Base-by-base conservation (phyloP, 1,284 basidiomycete species). In the Cystobasidium pallidum region DNA sequence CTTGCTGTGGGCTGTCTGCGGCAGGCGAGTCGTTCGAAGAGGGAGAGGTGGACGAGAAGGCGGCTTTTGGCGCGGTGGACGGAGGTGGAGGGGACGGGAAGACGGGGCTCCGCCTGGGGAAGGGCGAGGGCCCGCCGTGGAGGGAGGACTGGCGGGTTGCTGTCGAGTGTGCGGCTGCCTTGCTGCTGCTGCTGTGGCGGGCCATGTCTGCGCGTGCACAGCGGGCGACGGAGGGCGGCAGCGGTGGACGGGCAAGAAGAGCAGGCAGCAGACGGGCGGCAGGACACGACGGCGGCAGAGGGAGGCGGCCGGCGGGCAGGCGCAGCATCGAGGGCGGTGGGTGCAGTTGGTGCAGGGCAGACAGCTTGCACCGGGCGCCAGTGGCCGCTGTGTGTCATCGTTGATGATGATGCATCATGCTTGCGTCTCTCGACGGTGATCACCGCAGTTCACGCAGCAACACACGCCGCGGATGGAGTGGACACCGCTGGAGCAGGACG, bases 71-170 rank as follows among this genome's bases (percentile, higher is more conserved):
- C 3, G 64, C 2, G n/a, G 51, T 1, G 6, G 51, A 15, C 36
- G 64, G 2, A 24, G 51, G 21, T 11, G 51, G 8, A 28, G 58
- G n/a, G 19, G 47, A 28, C 32, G 68, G 10, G 21, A 32, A 21
- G 19, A 71, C 15, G 15, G 68, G 68, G 34, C 36, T 51, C 24
- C 68, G 28, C 4, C 68, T n/a, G 15, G 68, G 68, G 59, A 71
- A 71, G 13, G 68, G 49, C 21, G 68, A 71, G 17, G 68, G 68
- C n/a, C 59, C 68, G 32, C 45, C 59, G 21, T 62, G 43, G 59
- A 62, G 59, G 13, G 59, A 62, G 7, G 59, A 62, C 17, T 45
- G 59, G n/a, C 59, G 59, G n/a, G 59, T 62, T 26, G 62, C 30
- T 17, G 39, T 28, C 13, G 58, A 43, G n/a, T 45, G 58, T 43